A percentile compares a stretch with the other conserved stretches of the same genome.
Evolutionary conservation across 1,139 yeast genomes (phyloP).

Genomic region (Zygoascus hellenicus): DNA sequence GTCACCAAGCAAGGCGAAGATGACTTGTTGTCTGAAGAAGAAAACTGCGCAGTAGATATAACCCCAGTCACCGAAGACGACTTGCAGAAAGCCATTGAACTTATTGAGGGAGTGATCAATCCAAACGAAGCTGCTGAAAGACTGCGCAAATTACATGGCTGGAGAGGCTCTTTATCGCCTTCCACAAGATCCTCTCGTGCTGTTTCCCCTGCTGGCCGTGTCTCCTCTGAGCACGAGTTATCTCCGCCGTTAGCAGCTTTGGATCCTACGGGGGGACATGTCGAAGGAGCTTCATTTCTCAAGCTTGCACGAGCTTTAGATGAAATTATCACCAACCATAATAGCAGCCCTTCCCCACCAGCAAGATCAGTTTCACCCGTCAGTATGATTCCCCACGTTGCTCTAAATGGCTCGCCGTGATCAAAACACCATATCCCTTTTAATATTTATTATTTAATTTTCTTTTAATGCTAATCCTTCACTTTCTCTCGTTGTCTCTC

Average conservation of each 20-base stretch:
- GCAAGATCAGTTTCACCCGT: neutral
- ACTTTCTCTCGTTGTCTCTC: no score
- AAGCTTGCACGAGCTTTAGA: constrained; percentile 31
- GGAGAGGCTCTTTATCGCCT: constrained; percentile 25
- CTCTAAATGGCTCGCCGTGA: neutral
- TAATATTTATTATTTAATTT: constrained; percentile 3
- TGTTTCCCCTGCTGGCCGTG: constrained; percentile 4
- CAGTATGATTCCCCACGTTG: neutral
- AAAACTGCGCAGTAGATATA: constrained; percentile 33
- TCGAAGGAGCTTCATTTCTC: constrained; percentile 18
- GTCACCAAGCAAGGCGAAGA: constrained; percentile 38
- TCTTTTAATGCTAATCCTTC: no score
- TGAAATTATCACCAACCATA: constrained; percentile 21
- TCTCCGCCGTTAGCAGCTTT: neutral
- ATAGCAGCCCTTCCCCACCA: constrained; percentile 3
- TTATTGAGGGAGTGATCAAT: constrained; percentile 28
- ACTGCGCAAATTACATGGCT: constrained; percentile 29
- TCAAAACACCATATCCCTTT: no score
- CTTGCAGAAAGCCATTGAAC: constrained; percentile 35
- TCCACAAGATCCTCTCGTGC: constrained; percentile 12
- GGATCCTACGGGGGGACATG: neutral
- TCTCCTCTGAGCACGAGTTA: neutral
- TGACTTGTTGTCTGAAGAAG: constrained; percentile 33
- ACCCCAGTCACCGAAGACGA: constrained; percentile 38
- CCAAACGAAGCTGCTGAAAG: constrained; percentile 26